Percentiles rank a stretch among this genome's conserved stretches.
These are phyloP conservation scores for Globisporangium parvum DNA, from an alignment of 352 stramenopile genomes.

Conservation along the genomic window DNA sequence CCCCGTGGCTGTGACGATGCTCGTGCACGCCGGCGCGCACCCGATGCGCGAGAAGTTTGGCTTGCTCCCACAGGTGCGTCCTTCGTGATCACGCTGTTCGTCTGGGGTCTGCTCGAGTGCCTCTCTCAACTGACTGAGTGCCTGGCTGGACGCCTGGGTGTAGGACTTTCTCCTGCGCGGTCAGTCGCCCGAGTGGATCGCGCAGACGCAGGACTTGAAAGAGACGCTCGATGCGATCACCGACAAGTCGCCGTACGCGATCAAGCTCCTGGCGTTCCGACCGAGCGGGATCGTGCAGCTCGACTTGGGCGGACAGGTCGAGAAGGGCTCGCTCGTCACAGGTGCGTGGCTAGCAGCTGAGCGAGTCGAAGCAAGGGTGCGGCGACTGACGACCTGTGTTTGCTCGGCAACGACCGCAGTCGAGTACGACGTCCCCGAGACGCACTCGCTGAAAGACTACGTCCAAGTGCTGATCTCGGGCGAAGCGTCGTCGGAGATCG, in stretches of 20 bases:
- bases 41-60: conserved; percentile 69
- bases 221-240: conserved; percentile 64
- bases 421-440: conserved; percentile 74
- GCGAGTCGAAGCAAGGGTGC: too few species aligned
- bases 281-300: conserved; percentile 80
- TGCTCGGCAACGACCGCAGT: too few species aligned
- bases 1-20: conserved; percentile 60
- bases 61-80: conserved; percentile 55
- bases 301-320: conserved; percentile 76
- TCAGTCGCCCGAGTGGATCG: conserved; percentile 62
- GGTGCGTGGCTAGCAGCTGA: too few species aligned
- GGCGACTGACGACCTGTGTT: too few species aligned
- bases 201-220: conserved; percentile 67
- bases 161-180: conserved; percentile 66
- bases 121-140: background rate
- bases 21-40: conserved; percentile 61
- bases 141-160: background rate
- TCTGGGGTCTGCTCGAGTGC: too few species aligned
- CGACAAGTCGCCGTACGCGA: conserved; percentile 50
- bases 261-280: conserved; percentile 74
- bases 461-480: conserved; percentile 79
- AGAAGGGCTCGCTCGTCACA: conserved; percentile 80
- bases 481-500: conserved; percentile 62
- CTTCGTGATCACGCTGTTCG: too few species aligned
- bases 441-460: conserved; percentile 82